Base-by-base conservation (phyloP, 2,329 filamentous ascomycete species). In the Corniculantispora saksenae region DNA sequence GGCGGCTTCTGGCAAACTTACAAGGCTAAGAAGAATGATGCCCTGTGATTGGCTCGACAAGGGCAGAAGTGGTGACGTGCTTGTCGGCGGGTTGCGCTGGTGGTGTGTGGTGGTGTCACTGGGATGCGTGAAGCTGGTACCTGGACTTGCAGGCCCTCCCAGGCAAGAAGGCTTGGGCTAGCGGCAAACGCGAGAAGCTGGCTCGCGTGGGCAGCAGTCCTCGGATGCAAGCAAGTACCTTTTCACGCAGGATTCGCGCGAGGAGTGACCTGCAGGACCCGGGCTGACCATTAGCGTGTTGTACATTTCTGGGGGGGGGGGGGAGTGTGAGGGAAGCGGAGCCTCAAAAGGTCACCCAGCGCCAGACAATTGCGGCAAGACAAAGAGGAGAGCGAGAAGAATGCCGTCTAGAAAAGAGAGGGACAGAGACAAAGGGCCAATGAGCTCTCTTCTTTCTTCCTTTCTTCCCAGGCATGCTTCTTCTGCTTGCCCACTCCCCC, bases 231-330 rank as follows among this genome's bases (percentile, higher is more conserved):
- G 47, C 48, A 29, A 60, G 63, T 65, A 65, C 35, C 63, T 65
- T 55, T 61, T 43, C 38, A 55, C 40, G 63, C 63, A 23, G 27
- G 10, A 35, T 40, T 56, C 10, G 63, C 63, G 51, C 5, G 29
- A 13, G 13, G 51, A 61, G 56, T 61, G 50, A 65, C 63, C 40
- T 65, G 56, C 38, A 40, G 27, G 48, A 23, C 38, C 45, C 27
- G 47, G 50, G 19, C 57, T 61, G 63, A 65, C 63, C 63, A 65
- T 61, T 65, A 61, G 63, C 63, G 57, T 65, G 63, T 65, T 65
- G 63, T 65, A 65, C 57, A 61, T 65, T 61, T 61, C n/a, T 57
- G 57, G 63, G 40, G 17, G 27, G n/a, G n/a, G n/a, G n/a, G n/a
- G n/a, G n/a, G n/a, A n/a, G n/a, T n/a, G n/a, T n/a, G n/a, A n/a